A percentile compares a stretch with the other conserved stretches of the same genome.
Evolutionary conservation across 2,329 filamentous ascomycete genomes (phyloP).

Genomic region (Apiospora rasikravindrae): DNA sequence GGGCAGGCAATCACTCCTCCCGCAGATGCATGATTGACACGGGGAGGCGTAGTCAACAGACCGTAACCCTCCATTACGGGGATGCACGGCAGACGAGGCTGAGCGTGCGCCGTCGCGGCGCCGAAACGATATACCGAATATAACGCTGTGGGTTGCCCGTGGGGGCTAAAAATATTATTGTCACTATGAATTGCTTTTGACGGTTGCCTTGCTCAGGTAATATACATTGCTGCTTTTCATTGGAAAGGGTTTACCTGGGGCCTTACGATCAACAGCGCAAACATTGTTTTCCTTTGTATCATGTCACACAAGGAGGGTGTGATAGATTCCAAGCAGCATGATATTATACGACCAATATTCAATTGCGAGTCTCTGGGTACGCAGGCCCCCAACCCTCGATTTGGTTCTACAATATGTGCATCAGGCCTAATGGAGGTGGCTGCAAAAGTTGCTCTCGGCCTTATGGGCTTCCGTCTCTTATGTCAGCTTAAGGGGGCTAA

Average conservation of each 20-base stretch:
- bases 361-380: background rate
- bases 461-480: background rate
- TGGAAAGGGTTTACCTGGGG: background rate
- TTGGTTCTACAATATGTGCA: background rate
- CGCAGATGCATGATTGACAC: background rate
- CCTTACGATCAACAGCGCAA: background rate
- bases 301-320: background rate
- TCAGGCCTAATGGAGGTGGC: background rate
- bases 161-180: background rate
- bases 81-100: background rate
- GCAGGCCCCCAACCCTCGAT: background rate
- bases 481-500: background rate
- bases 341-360: background rate
- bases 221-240: background rate
- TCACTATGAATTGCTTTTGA: background rate
- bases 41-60: background rate
- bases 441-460: background rate
- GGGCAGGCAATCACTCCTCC: background rate
- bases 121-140: background rate
- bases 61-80: background rate
- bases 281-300: background rate
- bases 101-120: background rate
- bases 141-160: background rate
- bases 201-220: background rate
- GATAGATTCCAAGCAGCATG: background rate